A percentile compares a stretch with the other conserved stretches of the same genome.
These are phyloP conservation scores for Syzygium oleosum DNA, from an alignment of 345 rosid species.

Conservation along the genomic window DNA sequence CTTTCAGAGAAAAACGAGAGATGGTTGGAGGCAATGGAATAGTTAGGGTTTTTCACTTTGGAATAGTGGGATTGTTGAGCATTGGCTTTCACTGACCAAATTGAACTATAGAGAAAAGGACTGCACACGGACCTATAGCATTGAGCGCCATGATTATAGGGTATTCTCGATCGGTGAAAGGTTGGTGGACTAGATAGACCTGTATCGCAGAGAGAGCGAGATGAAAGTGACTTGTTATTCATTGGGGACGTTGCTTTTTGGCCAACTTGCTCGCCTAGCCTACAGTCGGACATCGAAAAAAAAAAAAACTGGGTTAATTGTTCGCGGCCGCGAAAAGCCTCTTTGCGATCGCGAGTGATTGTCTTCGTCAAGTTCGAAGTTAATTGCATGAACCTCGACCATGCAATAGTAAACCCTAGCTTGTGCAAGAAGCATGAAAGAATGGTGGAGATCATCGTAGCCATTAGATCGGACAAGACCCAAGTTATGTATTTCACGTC, in stretches of 20 bases:
- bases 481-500: neutral
- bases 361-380: neutral
- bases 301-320: too few relatives aligned
- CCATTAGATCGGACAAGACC: neutral
- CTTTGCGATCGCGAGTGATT: neutral
- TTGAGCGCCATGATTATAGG: neutral
- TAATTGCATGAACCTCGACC: neutral
- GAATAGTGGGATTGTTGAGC: neutral
- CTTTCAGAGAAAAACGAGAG: neutral
- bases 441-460: neutral
- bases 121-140: neutral
- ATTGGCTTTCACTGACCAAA: neutral
- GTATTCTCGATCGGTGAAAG: neutral
- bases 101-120: neutral
- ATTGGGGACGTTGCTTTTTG: neutral
- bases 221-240: neutral
- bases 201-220: neutral
- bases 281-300: too few relatives aligned
- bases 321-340: neutral
- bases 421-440: neutral
- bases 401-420: neutral
- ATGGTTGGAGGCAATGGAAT: neutral
- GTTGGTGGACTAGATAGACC: neutral
- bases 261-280: neutral
- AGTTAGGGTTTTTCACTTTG: neutral